Base-by-base conservation (phyloP, 83 land plant species). In the Isoetes engelmannii region DNA sequence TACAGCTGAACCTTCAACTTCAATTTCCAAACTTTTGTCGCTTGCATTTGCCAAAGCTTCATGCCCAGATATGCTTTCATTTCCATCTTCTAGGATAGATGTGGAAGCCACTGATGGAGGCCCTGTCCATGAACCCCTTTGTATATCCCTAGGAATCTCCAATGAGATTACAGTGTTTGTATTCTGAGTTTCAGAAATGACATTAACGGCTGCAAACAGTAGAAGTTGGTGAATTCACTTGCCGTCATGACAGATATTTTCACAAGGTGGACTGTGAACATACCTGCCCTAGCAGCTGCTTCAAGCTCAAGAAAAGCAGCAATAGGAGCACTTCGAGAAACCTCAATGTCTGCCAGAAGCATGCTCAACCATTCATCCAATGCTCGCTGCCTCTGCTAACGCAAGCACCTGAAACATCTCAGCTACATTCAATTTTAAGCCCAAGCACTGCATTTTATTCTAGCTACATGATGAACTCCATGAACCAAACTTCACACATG, bases 271-370 rank as follows among this genome's bases (percentile, higher is more conserved):
- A 61, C 63, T 9, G 47, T 56, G 37, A 49, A 65, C 80, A 5
- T 84, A 88, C 97, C 85, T 71, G 83, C 77, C 61, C 92, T 80
- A 43, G 89, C 97, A 78, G 97, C 92, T 48, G 90, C 96, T 74
- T 94, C 99, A n/a, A 94, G 81, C 62, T 94, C 98, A 70, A 92
- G 86, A 72, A 92, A 92, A 43, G 91, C 80, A 69, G 98, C 95
- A 17, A 92, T 84, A 21, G 82, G 79, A 57, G 79, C 82, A 72
- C 95, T 92, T 68, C 98, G 84, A 18, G 98, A 92, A 17, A 92
- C 45, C 68, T 89, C 92, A 69, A 89, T 82, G 69, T 92, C 95
- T 53, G 89, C 85, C 4, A 92, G 81, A 44, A 92, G 78, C 80
- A 77, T 89, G 47, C 78, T 74, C 80, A 89, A 76, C 98, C 98